Evolutionary conservation across 768 basidiomycete species (phyloP).

Genomic region (Auriculariales sp.): DNA sequence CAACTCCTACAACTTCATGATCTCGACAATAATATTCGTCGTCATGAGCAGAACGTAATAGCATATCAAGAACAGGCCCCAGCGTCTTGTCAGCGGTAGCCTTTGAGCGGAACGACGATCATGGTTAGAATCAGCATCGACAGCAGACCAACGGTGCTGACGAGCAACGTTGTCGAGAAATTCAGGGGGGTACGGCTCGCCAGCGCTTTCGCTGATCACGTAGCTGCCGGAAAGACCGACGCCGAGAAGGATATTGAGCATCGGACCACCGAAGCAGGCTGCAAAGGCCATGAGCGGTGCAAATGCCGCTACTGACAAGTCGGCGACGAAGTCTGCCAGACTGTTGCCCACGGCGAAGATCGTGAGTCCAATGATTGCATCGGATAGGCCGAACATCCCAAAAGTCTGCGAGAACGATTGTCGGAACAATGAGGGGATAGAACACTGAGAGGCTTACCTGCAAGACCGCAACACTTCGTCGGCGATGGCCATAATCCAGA

Average conservation of each 20-base stretch:
- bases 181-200: conserved; percentile 52
- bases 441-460: no score
- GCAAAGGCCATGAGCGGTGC: conserved; percentile 92
- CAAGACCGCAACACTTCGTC: conserved; percentile 90
- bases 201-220: conserved; percentile 41
- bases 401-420: conserved; percentile 59
- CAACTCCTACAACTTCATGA: conserved; percentile 22
- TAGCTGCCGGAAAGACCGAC: conserved; percentile 86
- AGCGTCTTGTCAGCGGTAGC: conserved; percentile 63
- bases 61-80: conserved; percentile 68
- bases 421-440: no score
- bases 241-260: conserved; percentile 84
- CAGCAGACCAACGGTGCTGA: conserved; percentile 74
- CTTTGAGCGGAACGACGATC: conserved; percentile 73
- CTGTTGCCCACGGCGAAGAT: conserved; percentile 92
- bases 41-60: conserved; percentile 67
- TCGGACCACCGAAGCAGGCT: conserved; percentile 86
- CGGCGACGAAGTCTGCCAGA: conserved; percentile 90
- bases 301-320: conserved; percentile 89
- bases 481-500: conserved; percentile 98
- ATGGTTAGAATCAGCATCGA: conserved; percentile 59
- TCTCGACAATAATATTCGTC: conserved; percentile 66
- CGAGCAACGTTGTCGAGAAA: conserved; percentile 72
- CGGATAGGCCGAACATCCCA: conserved; percentile 90
- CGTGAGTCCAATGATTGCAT: conserved; percentile 85